Percentiles rank a stretch among this genome's conserved stretches.
These are phyloP conservation scores for Urostyla sp. DNA, from an alignment of 73 alveolate genomes.

Conservation along the genomic window DNA sequence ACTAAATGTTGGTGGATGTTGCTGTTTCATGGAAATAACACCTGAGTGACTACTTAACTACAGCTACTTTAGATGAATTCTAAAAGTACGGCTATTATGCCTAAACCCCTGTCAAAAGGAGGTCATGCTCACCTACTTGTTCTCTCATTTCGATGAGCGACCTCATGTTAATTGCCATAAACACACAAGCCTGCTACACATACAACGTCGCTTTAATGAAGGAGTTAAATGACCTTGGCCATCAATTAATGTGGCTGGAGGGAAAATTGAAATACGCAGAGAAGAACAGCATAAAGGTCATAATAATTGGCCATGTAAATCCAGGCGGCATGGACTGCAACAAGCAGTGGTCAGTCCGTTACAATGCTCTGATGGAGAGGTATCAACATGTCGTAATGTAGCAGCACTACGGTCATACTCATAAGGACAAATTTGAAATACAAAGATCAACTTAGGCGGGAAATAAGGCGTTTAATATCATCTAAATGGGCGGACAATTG, in stretches of 20 bases:
- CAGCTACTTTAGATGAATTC: neutral
- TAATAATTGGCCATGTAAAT: slow-evolving; percentile 65
- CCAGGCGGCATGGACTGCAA: slow-evolving; percentile 66
- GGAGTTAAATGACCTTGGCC: slow-evolving; percentile 38
- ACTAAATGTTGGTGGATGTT: too few species aligned
- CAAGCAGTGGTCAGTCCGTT: slow-evolving; percentile 30
- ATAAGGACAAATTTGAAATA: slow-evolving; percentile 30
- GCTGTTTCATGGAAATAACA: too few species aligned
- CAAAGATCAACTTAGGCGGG: slow-evolving; percentile 6
- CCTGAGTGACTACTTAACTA: neutral
- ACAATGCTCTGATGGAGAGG: slow-evolving; percentile 64
- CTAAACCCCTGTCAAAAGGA: neutral
- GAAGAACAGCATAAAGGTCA: slow-evolving; percentile 1
- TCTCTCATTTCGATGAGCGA: slow-evolving; percentile 23
- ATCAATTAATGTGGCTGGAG: slow-evolving; percentile 39
- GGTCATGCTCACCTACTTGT: neutral
- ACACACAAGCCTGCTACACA: slow-evolving; percentile 48
- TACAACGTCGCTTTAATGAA: slow-evolving; percentile 28
- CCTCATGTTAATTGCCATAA: slow-evolving; percentile 42
- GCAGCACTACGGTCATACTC: slow-evolving; percentile 53
- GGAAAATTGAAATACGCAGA: slow-evolving; percentile 36
- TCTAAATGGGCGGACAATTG: slow-evolving; percentile 33
- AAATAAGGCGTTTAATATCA: slow-evolving; percentile 11
- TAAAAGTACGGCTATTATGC: slow-evolving; percentile 30
- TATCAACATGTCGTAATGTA: slow-evolving; percentile 51